Evolutionary conservation across 257 asterid genomes (phyloP).

Genomic region (Salvia splendens): DNA sequence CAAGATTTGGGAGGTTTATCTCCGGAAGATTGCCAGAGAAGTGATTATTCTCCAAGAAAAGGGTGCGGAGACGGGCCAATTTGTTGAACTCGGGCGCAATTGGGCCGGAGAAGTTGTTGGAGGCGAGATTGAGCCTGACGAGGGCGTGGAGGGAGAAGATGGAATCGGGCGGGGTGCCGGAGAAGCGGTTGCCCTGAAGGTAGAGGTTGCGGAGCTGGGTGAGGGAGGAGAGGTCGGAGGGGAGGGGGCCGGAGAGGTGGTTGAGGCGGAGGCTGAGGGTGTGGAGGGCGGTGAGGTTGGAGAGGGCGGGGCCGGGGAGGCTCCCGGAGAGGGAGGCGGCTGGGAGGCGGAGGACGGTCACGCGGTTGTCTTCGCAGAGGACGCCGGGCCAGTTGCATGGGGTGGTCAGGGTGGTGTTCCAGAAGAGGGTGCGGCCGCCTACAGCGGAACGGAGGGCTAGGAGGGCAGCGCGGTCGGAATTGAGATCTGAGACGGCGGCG

Average conservation of each 20-base stretch:
- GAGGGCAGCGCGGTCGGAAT: slow-evolving; percentile 62
- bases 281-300: slow-evolving; percentile 54
- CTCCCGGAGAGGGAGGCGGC: slow-evolving; percentile 63
- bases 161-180: slow-evolving; percentile 46
- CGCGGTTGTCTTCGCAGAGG: slow-evolving; percentile 58
- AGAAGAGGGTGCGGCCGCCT: slow-evolving; percentile 64
- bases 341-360: slow-evolving; percentile 70
- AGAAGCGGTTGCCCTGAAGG: slow-evolving; percentile 66
- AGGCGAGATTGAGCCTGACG: slow-evolving; percentile 60
- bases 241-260: slow-evolving; percentile 65
- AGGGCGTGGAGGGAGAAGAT: slow-evolving; percentile 42
- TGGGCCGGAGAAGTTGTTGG: slow-evolving; percentile 63
- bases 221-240: slow-evolving; percentile 50
- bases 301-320: slow-evolving; percentile 50
- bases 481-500: slow-evolving; percentile 50
- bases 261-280: slow-evolving; percentile 78
- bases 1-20: slow-evolving; percentile 49
- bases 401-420: slow-evolving; percentile 54
- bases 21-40: slow-evolving; percentile 63
- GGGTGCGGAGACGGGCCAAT: slow-evolving; percentile 72
- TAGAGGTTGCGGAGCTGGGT: slow-evolving; percentile 62
- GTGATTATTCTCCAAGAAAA: slow-evolving; percentile 55
- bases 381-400: slow-evolving; percentile 61
- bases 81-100: slow-evolving; percentile 49
- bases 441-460: slow-evolving; percentile 64